These are phyloP conservation scores for Begonia masoniana DNA, from an alignment of 306 rosid species.

Conservation along the genomic window DNA sequence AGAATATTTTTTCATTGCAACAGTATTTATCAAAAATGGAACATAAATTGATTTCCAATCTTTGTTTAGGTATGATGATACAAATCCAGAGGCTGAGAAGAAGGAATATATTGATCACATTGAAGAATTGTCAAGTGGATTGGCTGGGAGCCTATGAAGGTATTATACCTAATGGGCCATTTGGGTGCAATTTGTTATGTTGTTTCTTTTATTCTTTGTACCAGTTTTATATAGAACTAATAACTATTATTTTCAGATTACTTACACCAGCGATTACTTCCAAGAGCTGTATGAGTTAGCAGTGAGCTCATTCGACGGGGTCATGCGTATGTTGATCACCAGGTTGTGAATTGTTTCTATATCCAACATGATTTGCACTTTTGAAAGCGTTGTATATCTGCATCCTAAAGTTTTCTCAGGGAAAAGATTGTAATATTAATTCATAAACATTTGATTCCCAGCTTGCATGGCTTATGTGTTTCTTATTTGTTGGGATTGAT, in stretches of 20 bases:
- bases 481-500: not conserved
- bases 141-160: constrained; percentile 98
- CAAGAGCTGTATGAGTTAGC: constrained; percentile 89
- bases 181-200: not conserved
- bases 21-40: too few species aligned
- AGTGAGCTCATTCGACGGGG: constrained; percentile 81
- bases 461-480: not conserved
- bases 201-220: constrained; percentile 4
- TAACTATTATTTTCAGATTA: constrained; percentile 37
- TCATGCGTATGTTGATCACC: constrained; percentile 92
- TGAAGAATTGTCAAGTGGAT: constrained; percentile 94
- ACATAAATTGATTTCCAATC: not conserved
- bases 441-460: too few species aligned
- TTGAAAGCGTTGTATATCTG: not conserved
- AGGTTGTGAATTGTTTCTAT: constrained; percentile 28
- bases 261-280: constrained; percentile 90
- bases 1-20: too few species aligned
- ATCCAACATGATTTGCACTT: not conserved
- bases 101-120: constrained; percentile 94
- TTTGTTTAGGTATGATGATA: constrained; percentile 75
- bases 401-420: too few species aligned
- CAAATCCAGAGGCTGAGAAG: constrained; percentile 94
- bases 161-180: constrained; percentile 10
- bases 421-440: too few species aligned
- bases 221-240: constrained; percentile 6